phyloP scores from a whole-genome alignment of 2,329 filamentous ascomycete genomes.

The Epichloe sp. region DNA sequence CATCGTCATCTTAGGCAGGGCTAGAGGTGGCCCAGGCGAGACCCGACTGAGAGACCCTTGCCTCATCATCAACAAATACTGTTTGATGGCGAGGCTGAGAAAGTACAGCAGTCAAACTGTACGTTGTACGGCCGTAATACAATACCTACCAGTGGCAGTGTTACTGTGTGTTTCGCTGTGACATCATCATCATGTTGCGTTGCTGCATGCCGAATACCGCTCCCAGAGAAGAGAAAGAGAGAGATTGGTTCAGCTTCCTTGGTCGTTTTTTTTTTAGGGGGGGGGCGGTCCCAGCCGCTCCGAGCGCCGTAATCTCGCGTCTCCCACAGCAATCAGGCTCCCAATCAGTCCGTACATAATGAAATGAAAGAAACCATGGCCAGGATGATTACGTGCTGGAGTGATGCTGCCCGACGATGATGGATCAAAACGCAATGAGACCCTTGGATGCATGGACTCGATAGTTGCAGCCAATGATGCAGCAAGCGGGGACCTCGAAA shows the following conservation, averaged over 20 bases:
- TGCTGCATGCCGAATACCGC: background rate
- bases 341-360: no score
- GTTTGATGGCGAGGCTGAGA: conserved; percentile 3
- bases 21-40: background rate
- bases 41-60: conserved; percentile 10
- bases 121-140: background rate
- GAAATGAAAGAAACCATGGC: background rate
- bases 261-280: background rate
- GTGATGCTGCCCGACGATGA: conserved; percentile 14
- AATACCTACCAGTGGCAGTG: background rate
- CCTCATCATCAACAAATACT: conserved; percentile 10
- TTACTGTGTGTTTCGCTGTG: background rate
- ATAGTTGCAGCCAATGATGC: conserved; percentile 6
- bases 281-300: background rate
- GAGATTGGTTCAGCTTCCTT: background rate
- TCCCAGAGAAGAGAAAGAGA: background rate
- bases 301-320: background rate
- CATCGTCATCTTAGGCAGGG: background rate
- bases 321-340: background rate
- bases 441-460: conserved; percentile 4
- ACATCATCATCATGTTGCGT: background rate
- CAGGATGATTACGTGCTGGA: background rate
- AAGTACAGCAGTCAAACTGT: background rate
- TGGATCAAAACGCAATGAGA: background rate
- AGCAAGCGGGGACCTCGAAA: conserved; percentile 3